phyloP scores from a whole-genome alignment of 331 rosid genomes.

The Acacia pycnantha region DNA sequence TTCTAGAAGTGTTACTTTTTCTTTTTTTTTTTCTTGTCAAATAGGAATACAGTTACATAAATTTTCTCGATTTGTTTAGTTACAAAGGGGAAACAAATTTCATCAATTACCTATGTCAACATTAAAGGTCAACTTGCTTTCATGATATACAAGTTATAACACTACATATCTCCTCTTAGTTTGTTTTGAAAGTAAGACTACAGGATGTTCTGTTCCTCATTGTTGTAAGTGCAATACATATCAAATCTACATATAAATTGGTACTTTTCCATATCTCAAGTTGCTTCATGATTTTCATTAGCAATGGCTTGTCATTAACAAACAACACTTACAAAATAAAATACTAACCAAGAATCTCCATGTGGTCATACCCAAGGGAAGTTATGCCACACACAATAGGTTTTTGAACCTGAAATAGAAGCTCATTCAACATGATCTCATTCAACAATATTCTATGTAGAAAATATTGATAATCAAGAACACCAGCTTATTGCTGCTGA shows the following conservation, averaged over 20 bases:
- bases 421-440: constrained; percentile 14
- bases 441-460: constrained; percentile 23
- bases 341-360: constrained; percentile 98
- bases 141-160: background rate
- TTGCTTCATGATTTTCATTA: constrained; percentile 15
- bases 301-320: constrained; percentile 16
- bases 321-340: constrained; percentile 27
- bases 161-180: constrained; percentile 6
- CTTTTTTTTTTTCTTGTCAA: background rate
- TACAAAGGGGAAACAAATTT: background rate
- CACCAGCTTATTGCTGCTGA: background rate
- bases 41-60: constrained; percentile 10
- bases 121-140: background rate
- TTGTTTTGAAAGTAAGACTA: constrained; percentile 14
- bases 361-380: constrained; percentile 98
- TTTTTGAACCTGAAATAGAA: constrained; percentile 65
- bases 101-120: constrained; percentile 9
- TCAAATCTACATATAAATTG: constrained; percentile 2
- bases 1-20: background rate
- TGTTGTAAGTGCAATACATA: constrained; percentile 10
- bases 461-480: constrained; percentile 24
- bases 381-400: constrained; percentile 93
- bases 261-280: background rate
- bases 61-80: constrained; percentile 9
- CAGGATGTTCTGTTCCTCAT: background rate